Evolutionary conservation across 2,329 filamentous ascomycete genomes (phyloP).

Genomic region (Calonectria pseudoreteaudii): DNA sequence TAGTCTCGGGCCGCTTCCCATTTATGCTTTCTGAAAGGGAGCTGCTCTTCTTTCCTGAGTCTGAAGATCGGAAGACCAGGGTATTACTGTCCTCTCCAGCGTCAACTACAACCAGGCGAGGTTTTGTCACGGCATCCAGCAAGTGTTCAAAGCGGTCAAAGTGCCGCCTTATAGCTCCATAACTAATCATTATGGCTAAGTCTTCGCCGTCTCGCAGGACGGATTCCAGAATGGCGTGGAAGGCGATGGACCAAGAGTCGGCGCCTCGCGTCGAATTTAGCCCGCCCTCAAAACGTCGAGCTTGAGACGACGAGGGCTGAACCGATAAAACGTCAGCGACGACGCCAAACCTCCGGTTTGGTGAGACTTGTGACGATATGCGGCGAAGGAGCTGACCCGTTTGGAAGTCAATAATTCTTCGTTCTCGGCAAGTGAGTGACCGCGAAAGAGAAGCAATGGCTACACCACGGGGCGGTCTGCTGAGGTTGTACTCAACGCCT

Average conservation of each 20-base stretch:
- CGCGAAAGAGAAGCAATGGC: slow-evolving; percentile 51
- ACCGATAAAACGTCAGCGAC: slow-evolving; percentile 43
- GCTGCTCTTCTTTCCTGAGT: slow-evolving; percentile 13
- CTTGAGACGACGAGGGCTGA: slow-evolving; percentile 29
- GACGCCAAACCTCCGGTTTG: slow-evolving; percentile 61
- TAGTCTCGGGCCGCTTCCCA: slow-evolving; percentile 15
- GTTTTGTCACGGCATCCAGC: slow-evolving; percentile 63
- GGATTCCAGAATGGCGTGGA: slow-evolving; percentile 67
- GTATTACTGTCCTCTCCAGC: slow-evolving; percentile 63
- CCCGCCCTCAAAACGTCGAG: slow-evolving; percentile 37
- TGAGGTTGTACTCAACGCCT: slow-evolving; percentile 57
- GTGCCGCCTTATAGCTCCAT: slow-evolving; percentile 65
- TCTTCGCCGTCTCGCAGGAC: slow-evolving; percentile 71
- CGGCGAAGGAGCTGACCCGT: slow-evolving; percentile 58
- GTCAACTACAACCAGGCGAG: slow-evolving; percentile 67
- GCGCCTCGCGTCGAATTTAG: slow-evolving; percentile 40
- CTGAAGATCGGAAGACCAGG: slow-evolving; percentile 50
- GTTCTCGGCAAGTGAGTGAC: slow-evolving; percentile 50
- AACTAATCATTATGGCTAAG: slow-evolving; percentile 68
- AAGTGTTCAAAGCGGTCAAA: slow-evolving; percentile 60
- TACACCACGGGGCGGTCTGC: slow-evolving; percentile 51
- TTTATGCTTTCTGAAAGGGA: not conserved
- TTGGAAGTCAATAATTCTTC: slow-evolving; percentile 57
- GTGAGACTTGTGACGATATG: slow-evolving; percentile 58
- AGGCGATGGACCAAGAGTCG: slow-evolving; percentile 66